Evolutionary conservation across 345 rosid species (phyloP), one percentile per base, ranked within the genome.

Genomic region (Salix dunnii): DNA sequence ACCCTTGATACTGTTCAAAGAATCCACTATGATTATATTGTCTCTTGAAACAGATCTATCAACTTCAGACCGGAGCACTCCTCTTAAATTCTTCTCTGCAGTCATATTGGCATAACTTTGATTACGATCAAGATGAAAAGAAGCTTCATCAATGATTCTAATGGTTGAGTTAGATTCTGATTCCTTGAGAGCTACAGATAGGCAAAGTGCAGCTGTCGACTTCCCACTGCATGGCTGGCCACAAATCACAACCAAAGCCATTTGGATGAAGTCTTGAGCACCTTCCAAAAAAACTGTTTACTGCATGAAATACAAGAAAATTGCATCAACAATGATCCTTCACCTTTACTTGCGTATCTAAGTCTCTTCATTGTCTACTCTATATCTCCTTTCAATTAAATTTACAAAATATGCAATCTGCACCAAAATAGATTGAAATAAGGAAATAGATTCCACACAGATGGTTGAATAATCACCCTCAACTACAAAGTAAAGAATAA

Each of bases 181-280:
- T 68, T 90, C 94, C 82, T 79, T 88, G 55, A 96, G 86, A 43
- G 92, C 81, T 83, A 90, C 93, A 5, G 86, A 86, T 25, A 96
- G 85, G 80, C 88, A 86, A 42, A 75, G 64, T 6, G 92, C 93
- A 38, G 94, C 97, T 3, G 71, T 82, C 0, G 98, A 96, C 79
- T 96, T 96, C 58, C 97, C 98, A 64, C 99, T 92, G 81, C 99
- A 89, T 23, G 97, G 98, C 81, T 96, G 97, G 79, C 99, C 97
- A 79, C 95, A 94, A 48, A 91, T 87, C 75, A 96, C 97, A 82
- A 92, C 93, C 85, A 96, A 83, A 14, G 97, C 99, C 98, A 96
- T 96, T 71, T 35, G 23, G 33, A 74, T 65, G 67, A 21, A 42
- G 40, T 67, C 31, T 25, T 7, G 7, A 46, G 42, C 13, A 23